Base-by-base conservation (phyloP, 106 monocot genomes). In the Apostasia shenzhenica region DNA sequence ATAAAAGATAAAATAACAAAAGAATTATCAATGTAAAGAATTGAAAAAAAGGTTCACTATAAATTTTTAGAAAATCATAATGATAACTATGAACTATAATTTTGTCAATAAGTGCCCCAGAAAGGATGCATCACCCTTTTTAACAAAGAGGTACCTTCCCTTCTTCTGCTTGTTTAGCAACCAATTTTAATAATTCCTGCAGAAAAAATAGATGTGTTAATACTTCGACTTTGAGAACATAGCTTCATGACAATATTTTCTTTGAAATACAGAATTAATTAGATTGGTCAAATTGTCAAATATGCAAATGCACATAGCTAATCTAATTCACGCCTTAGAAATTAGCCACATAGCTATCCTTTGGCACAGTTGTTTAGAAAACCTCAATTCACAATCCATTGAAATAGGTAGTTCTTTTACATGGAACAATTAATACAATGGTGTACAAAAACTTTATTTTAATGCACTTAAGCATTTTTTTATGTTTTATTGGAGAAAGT, bases 81-180 rank as follows among this genome's bases (percentile, higher is more conserved):
- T 50, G 0, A 50, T 5, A 50, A 50, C 8, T 5, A 50, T 50
- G 8, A 50, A 50, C 8, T 50, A 50, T 5, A 50, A 5, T 0
- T 5, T 50, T 50, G 8, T 50, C 5, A 50, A 50, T 50, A 8
- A 26, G 26, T 26, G 26, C 26, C 26, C 26, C 26, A 26, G 26
- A 26, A 26, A 26, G 26, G 26, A 26, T 26, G 26, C 26, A 26
- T 26, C 26, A 26, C 26, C 26, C 26, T 48, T 48, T 10, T 13
- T 48, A 48, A 48, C n/a, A 48, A 37, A 65, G 48, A 6, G 6
- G 2, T 86, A 95, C 95, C 91, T 89, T 91, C 68, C 95, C 91
- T 76, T 95, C 95, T 70, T 95, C 91, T 49, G 91, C 81, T 68
- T 80, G 86, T 72, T 91, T 95, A 41, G 88, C 77, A 63, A 95